These are phyloP conservation scores for Diospyros kaki DNA, from an alignment of 148 eudicot genomes.

Conservation along the genomic window DNA sequence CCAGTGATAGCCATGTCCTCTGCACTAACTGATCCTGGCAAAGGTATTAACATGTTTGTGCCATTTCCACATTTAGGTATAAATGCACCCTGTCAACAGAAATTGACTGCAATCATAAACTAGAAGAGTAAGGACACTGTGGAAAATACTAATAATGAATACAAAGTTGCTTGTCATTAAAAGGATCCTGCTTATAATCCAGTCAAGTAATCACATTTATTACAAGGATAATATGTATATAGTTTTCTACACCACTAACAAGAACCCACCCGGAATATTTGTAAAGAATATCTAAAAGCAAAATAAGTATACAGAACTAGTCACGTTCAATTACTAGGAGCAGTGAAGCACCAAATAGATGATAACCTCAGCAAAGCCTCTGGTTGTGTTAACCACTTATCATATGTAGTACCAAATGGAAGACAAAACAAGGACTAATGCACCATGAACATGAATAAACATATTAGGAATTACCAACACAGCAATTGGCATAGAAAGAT, in stretches of 20 bases:
- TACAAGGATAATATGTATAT: no score
- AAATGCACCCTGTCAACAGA: conserved; percentile 70
- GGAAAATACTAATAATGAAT: neutral
- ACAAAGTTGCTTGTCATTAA: neutral
- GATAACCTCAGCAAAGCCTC: neutral
- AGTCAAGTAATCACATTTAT: neutral
- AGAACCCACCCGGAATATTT: neutral
- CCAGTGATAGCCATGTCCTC: conserved; percentile 97
- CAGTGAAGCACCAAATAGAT: neutral
- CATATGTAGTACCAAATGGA: neutral
- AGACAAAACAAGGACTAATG: neutral
- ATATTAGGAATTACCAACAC: neutral
- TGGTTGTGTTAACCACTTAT: neutral
- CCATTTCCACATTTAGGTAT: conserved; percentile 89
- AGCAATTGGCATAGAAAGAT: no score
- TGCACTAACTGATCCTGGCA: conserved; percentile 70
- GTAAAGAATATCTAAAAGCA: neutral
- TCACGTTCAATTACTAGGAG: neutral
- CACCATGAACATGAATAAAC: neutral
- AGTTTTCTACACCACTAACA: neutral
- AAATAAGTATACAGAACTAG: neutral
- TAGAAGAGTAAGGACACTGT: neutral
- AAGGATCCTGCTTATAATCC: no score
- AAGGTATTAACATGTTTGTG: conserved; percentile 72
- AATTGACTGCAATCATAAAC: conserved; percentile 13